Conservation (phyloP, 768 basidiomycete species). For the Amanita pallidorosea region DNA sequence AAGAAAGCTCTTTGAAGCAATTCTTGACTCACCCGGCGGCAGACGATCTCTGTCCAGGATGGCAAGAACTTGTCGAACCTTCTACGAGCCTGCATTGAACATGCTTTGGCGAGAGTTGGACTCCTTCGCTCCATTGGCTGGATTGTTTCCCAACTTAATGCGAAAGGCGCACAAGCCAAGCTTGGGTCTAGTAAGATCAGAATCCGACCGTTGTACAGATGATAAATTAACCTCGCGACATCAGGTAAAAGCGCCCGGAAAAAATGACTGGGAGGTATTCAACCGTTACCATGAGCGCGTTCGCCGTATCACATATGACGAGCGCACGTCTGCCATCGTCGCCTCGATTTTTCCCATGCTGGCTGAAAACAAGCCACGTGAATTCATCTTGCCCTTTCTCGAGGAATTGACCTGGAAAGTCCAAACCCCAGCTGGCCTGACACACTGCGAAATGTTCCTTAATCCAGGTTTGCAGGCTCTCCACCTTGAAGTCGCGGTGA, state of each 20-base stretch:
- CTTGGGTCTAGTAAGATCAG: constrained; percentile 54
- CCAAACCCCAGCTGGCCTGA: constrained; percentile 54
- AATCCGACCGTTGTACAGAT: neutral
- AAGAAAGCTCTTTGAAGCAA: constrained; percentile 34
- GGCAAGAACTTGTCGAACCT: constrained; percentile 64
- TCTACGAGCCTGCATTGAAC: constrained; percentile 62
- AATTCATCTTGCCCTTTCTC: constrained; percentile 61
- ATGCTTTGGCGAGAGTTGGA: constrained; percentile 73
- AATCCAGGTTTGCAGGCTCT: constrained; percentile 50
- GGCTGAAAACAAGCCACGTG: constrained; percentile 49
- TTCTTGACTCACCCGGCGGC: constrained; percentile 48
- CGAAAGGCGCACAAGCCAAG: constrained; percentile 66
- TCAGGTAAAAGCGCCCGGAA: constrained; percentile 50
- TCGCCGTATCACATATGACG: constrained; percentile 58
- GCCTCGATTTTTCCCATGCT: constrained; percentile 58
- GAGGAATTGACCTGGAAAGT: constrained; percentile 64
- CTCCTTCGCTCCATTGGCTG: constrained; percentile 60
- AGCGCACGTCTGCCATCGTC: constrained; percentile 37
- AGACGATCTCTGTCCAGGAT: constrained; percentile 59
- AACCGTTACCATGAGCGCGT: constrained; percentile 61
- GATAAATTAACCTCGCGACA: constrained; percentile 3
- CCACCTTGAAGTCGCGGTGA: constrained; percentile 51
- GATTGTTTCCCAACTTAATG: constrained; percentile 60
- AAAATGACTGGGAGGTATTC: constrained; percentile 60
- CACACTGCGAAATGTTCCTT: constrained; percentile 55